phyloP scores from a whole-genome alignment of 2,329 filamentous ascomycete species.

The Fusarium mexicanum region DNA sequence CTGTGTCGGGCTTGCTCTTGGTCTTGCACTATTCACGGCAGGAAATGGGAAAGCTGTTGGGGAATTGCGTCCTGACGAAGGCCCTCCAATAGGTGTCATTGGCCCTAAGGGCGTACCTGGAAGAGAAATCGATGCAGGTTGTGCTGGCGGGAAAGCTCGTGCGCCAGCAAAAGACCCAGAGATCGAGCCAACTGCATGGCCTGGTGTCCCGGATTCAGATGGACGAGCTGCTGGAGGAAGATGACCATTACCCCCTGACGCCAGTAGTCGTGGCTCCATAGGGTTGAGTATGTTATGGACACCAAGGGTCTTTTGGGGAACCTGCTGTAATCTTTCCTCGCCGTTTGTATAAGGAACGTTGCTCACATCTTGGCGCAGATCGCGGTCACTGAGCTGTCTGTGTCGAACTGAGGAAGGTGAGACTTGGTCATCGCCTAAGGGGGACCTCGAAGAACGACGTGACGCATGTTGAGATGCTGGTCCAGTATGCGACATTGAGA shows the following conservation, averaged over 20 bases:
- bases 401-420: constrained; percentile 40
- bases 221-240: constrained; percentile 22
- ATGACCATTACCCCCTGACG: constrained; percentile 24
- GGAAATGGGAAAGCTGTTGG: constrained; percentile 47
- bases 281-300: constrained; percentile 54
- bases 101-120: constrained; percentile 47
- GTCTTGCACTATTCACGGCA: constrained; percentile 42
- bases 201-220: constrained; percentile 33
- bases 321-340: constrained; percentile 39
- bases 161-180: constrained; percentile 36
- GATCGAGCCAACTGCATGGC: constrained; percentile 29
- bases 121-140: constrained; percentile 47
- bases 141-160: constrained; percentile 41
- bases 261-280: constrained; percentile 42
- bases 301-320: constrained; percentile 44
- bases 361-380: constrained; percentile 37
- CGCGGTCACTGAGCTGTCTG: constrained; percentile 33
- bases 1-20: constrained; percentile 46
- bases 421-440: constrained; percentile 49
- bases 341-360: constrained; percentile 36
- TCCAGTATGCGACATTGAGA: constrained; percentile 72
- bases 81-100: constrained; percentile 41
- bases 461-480: constrained; percentile 65
- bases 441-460: constrained; percentile 59
- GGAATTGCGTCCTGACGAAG: constrained; percentile 47